Base-by-base conservation (phyloP, 1,284 basidiomycete genomes). In the Pascua sp. region DNA sequence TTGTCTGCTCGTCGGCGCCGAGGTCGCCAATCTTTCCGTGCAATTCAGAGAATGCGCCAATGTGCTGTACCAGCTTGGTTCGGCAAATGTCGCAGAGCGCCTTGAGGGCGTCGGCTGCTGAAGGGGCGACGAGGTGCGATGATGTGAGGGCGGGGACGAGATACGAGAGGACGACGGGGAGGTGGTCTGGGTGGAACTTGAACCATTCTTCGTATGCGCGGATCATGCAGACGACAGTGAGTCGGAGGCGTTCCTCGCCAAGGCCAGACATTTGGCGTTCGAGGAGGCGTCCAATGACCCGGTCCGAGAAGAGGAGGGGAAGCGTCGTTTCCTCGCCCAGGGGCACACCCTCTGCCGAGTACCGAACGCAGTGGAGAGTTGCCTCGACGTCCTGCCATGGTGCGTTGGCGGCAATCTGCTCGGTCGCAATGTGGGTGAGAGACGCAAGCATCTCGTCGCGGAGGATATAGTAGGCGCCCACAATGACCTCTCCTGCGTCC, bases 381-480 rank as follows among this genome's bases (percentile, higher is more conserved):
- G 87, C 88, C 77, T 95, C 91, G 42, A 91, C 81, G 64, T 90
- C 86, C 89, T 47, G 73, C 72, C 24, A 80, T 70, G 13, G 51
- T 7, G 57, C 57, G 73, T 40, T 42, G 43, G 37, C 47, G 11
- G 52, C 55, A 15, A 57, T 54, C 55, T 83, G 80, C 53, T 84
- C 81, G 5, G 79, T 71, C 12, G 88, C 78, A 44, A 86, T 85
- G 40, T 82, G 80, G 36, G 89, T 78, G 63, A 88, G 85, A 64
- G 82, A 87, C 1, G 79, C 81, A 18, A 93, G 79, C 85, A 93
- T 88, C 55, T 90, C 86, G 51, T 88, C 84, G 24, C 90, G 84
- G 4, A 94, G 81, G 32, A 94, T 83, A 69, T 94, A 94, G 69
- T 89, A 93, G 86, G 90, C 90, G 67, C 92, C 91, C 59, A 94